Conservation (phyloP, 2,329 filamentous ascomycete genomes). For the Botrytis fabae region DNA sequence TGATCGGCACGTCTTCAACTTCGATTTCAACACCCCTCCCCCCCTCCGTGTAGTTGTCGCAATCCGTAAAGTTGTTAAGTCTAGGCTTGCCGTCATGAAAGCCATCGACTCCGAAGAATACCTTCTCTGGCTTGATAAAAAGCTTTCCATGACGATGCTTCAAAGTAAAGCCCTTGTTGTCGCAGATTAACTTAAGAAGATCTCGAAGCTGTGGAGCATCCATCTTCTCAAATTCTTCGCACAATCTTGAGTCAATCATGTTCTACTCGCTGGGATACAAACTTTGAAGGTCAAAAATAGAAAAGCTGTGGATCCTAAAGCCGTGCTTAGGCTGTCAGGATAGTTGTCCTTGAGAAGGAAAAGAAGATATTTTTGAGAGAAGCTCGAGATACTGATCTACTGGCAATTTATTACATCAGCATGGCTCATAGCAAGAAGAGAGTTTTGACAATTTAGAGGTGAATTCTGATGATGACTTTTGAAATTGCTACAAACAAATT, state of each 20-base stretch:
- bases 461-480: not conserved
- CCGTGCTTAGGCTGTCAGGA: not conserved
- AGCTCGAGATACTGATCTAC: not conserved
- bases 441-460: not conserved
- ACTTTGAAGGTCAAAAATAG: no score
- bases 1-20: not conserved
- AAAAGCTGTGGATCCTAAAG: not conserved
- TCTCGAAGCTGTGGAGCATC: not conserved
- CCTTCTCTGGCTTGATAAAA: not conserved
- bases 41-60: not conserved
- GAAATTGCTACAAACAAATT: not conserved
- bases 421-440: not conserved
- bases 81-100: not conserved
- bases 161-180: not conserved
- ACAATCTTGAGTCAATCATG: not conserved
- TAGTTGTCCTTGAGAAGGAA: not conserved
- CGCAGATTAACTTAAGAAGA: not conserved
- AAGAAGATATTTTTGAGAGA: no score
- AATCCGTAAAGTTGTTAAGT: not conserved
- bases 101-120: not conserved
- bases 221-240: slow-evolving; percentile 1
- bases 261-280: not conserved
- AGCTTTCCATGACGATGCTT: not conserved
- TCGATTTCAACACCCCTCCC: not conserved
- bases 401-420: not conserved